Percentiles rank a stretch among this genome's conserved stretches.
Evolutionary conservation across 2,329 filamentous ascomycete species (phyloP).

Genomic region (Colletotrichum paranaense): DNA sequence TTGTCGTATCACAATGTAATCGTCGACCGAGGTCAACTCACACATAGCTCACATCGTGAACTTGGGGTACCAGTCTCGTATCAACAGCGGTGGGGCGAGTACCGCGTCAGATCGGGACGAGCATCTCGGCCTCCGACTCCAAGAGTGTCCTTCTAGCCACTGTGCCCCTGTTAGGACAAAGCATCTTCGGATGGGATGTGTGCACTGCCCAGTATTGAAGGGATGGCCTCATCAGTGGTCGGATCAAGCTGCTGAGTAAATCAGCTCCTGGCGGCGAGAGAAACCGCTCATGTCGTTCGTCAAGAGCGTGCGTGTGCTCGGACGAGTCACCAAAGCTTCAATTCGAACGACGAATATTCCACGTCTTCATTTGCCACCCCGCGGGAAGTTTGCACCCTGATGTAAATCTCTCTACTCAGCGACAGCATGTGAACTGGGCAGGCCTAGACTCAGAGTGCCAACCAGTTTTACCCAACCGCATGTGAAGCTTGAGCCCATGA

Average conservation of each 20-base stretch:
- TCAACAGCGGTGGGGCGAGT: background rate
- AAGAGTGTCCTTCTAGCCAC: background rate
- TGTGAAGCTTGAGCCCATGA: constrained; percentile 10
- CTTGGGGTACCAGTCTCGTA: background rate
- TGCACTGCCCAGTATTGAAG: background rate
- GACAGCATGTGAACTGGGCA: background rate
- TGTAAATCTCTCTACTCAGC: too few relatives aligned
- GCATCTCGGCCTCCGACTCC: background rate
- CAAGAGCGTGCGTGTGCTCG: background rate
- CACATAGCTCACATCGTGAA: background rate
- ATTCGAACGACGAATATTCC: background rate
- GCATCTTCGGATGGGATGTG: background rate
- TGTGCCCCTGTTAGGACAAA: background rate
- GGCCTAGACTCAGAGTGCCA: background rate
- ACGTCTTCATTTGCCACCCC: background rate
- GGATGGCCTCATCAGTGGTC: background rate
- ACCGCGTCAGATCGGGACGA: background rate
- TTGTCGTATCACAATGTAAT: background rate
- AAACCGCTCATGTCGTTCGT: background rate
- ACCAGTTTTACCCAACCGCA: background rate
- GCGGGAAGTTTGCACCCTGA: background rate
- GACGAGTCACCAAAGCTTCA: background rate
- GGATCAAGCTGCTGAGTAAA: background rate
- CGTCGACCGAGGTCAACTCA: background rate
- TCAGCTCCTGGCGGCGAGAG: background rate